These are phyloP conservation scores for Ustilago lituana DNA, from an alignment of 1,284 basidiomycete genomes.

Conservation along the genomic window DNA sequence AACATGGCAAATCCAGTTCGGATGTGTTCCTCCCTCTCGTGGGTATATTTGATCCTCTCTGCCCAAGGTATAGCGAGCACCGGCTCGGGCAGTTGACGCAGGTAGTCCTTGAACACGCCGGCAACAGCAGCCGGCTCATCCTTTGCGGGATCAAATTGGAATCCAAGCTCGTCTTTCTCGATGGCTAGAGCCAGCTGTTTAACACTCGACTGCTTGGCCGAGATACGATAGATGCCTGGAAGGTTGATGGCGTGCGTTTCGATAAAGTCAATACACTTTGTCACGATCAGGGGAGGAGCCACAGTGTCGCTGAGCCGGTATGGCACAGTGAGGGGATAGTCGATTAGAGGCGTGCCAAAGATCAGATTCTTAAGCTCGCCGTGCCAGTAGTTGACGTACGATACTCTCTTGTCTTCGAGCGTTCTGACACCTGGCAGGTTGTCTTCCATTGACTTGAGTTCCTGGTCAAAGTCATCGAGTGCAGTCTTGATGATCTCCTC, in stretches of 20 bases:
- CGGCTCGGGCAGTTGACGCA: constrained; percentile 90
- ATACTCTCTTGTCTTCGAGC: constrained; percentile 74
- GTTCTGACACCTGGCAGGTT: constrained; percentile 67
- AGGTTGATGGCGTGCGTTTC: constrained; percentile 72
- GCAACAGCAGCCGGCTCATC: constrained; percentile 91
- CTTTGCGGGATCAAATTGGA: constrained; percentile 77
- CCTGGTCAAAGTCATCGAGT: constrained; percentile 75
- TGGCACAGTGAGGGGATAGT: constrained; percentile 78
- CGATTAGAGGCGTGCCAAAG: constrained; percentile 88
- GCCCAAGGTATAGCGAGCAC: constrained; percentile 85
- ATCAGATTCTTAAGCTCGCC: constrained; percentile 82
- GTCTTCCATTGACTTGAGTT: constrained; percentile 72
- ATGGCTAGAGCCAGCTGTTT: constrained; percentile 87
- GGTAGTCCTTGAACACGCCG: constrained; percentile 88
- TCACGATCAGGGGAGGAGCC: constrained; percentile 78
- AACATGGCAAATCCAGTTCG: constrained; percentile 58
- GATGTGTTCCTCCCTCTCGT: constrained; percentile 74
- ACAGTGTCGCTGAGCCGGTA: constrained; percentile 42
- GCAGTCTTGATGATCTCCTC: constrained; percentile 77
- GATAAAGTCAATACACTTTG: constrained; percentile 84
- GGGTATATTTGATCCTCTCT: constrained; percentile 74
- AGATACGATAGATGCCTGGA: constrained; percentile 75
- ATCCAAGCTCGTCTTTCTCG: constrained; percentile 86
- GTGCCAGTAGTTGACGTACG: constrained; percentile 78
- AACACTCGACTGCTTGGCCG: constrained; percentile 82